Evolutionary conservation across 2,329 filamentous ascomycete genomes (phyloP).

Genomic region (Phoma sp.): DNA sequence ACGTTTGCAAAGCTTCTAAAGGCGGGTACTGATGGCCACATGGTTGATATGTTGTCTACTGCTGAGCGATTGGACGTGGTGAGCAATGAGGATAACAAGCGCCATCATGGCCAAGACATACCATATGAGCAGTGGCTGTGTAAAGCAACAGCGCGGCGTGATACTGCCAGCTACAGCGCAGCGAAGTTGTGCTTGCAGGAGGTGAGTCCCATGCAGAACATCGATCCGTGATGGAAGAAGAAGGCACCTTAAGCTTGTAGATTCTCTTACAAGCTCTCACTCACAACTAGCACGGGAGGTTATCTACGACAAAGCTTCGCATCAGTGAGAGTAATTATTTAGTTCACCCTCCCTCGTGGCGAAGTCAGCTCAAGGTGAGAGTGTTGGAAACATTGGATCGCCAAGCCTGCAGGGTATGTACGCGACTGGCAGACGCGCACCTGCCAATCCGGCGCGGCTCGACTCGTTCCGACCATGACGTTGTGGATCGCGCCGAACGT

Average conservation of each 20-base stretch:
- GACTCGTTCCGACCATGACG: slow-evolving; percentile 15
- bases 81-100: not conserved
- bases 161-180: not conserved
- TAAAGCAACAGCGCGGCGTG: not conserved
- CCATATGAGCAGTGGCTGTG: slow-evolving; percentile 2
- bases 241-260: not conserved
- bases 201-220: not conserved
- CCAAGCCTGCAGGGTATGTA: slow-evolving; percentile 17
- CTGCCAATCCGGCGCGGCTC: not conserved
- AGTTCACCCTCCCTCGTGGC: not conserved
- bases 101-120: slow-evolving; percentile 6
- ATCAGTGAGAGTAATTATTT: not conserved
- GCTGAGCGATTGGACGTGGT: not conserved
- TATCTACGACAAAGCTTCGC: not conserved
- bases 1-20: slow-evolving; percentile 35
- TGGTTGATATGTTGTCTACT: slow-evolving; percentile 16
- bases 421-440: slow-evolving; percentile 8
- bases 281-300: not conserved
- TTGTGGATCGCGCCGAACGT: slow-evolving; percentile 2
- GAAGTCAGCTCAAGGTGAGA: not conserved
- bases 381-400: slow-evolving; percentile 1
- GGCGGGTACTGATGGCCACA: slow-evolving; percentile 40
- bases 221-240: slow-evolving; percentile 1
- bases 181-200: not conserved
- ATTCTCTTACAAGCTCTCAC: not conserved